Conservation (phyloP, 2,329 filamentous ascomycete species). For the Zelopaecilomyces penicillatus region DNA sequence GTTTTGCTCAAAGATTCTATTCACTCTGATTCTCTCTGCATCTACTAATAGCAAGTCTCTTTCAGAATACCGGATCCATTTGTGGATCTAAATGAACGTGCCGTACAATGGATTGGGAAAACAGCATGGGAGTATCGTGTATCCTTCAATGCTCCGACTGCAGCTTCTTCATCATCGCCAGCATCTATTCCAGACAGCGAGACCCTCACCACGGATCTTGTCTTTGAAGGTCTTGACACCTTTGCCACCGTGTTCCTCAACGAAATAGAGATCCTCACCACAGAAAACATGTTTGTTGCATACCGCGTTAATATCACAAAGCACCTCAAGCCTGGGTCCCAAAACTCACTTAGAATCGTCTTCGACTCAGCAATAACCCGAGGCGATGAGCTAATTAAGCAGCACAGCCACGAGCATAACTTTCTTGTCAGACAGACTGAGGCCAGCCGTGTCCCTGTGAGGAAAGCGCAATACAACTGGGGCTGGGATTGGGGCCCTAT, state of each 20-base stretch:
- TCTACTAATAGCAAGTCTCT: neutral
- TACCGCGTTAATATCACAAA: conserved; percentile 45
- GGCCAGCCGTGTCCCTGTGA: conserved; percentile 22
- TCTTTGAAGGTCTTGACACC: conserved; percentile 58
- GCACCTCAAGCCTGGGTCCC: conserved; percentile 22
- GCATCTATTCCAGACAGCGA: neutral
- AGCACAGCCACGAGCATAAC: conserved; percentile 44
- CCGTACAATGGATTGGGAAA: conserved; percentile 54
- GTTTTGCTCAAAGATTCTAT: too few relatives aligned
- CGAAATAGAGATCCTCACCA: conserved; percentile 40
- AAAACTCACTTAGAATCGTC: conserved; percentile 45
- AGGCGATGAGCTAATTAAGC: conserved; percentile 42
- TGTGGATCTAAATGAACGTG: conserved; percentile 51
- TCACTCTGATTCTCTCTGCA: neutral
- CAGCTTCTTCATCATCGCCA: neutral
- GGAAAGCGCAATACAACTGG: conserved; percentile 65
- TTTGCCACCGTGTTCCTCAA: conserved; percentile 52
- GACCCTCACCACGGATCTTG: conserved; percentile 32
- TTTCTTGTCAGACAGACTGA: conserved; percentile 45
- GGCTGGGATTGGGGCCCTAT: conserved; percentile 66
- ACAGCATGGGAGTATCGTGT: conserved; percentile 49
- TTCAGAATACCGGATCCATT: conserved; percentile 46
- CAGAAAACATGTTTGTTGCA: conserved; percentile 57
- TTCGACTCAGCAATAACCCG: conserved; percentile 48
- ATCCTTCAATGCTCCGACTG: conserved; percentile 21